Conservation (phyloP, 148 eudicot genomes). For the Suaeda aralocaspica region DNA sequence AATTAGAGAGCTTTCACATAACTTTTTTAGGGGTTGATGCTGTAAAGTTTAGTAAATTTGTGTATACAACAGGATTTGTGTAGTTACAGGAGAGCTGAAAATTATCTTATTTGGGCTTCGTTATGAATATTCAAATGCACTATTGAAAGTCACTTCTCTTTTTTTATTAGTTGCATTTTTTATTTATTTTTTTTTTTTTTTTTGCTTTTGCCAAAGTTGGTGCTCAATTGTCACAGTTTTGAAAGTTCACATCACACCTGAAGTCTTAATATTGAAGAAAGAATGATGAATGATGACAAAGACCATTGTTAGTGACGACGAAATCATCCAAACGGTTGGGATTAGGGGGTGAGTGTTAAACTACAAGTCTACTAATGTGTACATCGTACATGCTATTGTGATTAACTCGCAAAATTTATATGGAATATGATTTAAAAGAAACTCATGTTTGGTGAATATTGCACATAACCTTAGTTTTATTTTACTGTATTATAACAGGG, state of each 20-base stretch:
- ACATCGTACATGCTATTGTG: too few relatives aligned
- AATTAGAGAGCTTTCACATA: conserved; percentile 9
- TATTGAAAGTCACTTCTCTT: not conserved
- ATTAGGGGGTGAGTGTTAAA: too few relatives aligned
- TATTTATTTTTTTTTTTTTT: too few relatives aligned
- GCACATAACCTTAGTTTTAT: not conserved
- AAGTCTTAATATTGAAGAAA: too few relatives aligned
- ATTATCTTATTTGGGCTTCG: conserved; percentile 1
- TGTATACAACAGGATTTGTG: conserved; percentile 20
- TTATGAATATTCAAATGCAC: not conserved
- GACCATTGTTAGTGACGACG: too few relatives aligned
- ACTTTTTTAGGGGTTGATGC: conserved; percentile 15
- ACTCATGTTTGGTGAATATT: not conserved
- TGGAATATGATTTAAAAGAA: too few relatives aligned
- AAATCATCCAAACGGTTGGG: too few relatives aligned
- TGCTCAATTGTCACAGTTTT: not conserved
- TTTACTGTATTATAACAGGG: not conserved
- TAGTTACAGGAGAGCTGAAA: not conserved
- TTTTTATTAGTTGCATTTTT: too few relatives aligned
- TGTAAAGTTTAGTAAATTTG: conserved; percentile 20
- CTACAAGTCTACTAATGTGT: too few relatives aligned
- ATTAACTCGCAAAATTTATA: too few relatives aligned
- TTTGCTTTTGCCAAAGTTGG: not conserved
- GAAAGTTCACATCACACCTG: not conserved
- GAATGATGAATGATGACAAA: too few relatives aligned